Conservation (phyloP, 441 rosid genomes). For the Brassica hybrid region DNA sequence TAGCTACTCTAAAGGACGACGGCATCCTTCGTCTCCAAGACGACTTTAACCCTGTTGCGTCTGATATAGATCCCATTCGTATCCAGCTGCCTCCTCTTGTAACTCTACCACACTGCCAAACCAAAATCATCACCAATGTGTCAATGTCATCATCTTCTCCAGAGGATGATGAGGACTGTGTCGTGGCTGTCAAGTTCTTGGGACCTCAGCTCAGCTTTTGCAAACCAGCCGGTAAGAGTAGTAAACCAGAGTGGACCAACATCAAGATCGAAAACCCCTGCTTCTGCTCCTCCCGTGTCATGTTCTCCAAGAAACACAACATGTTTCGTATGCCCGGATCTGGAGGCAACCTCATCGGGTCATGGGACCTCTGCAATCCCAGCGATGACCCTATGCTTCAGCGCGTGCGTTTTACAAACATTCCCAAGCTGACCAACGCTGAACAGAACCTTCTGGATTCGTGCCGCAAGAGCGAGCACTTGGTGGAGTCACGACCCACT, state of each 20-base stretch:
- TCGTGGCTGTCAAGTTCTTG: not conserved
- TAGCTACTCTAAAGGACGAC: not conserved
- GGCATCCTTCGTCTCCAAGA: not conserved
- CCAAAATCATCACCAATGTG: not conserved
- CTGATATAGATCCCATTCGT: not conserved
- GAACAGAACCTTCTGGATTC: not conserved
- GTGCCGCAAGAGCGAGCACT: not conserved
- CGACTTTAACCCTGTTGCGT: not conserved
- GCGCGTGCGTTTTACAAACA: not conserved
- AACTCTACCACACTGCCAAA: not conserved
- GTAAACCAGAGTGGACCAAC: not conserved
- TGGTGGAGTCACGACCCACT: slow-evolving; percentile 3
- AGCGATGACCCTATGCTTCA: not conserved
- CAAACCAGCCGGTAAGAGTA: not conserved
- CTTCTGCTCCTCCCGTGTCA: not conserved
- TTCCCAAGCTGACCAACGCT: not conserved
- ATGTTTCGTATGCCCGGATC: no score
- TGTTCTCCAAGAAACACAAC: no score
- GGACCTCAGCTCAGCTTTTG: not conserved
- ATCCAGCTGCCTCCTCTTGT: not conserved
- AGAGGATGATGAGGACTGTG: not conserved
- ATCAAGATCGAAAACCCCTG: not conserved
- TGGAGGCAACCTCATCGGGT: no score
- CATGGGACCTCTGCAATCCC: no score
- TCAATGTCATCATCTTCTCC: not conserved